Percentiles rank a stretch among this genome's conserved stretches.
Evolutionary conservation across 352 stramenopile genomes (phyloP).

Genomic region (Phytopythium helicoides): DNA sequence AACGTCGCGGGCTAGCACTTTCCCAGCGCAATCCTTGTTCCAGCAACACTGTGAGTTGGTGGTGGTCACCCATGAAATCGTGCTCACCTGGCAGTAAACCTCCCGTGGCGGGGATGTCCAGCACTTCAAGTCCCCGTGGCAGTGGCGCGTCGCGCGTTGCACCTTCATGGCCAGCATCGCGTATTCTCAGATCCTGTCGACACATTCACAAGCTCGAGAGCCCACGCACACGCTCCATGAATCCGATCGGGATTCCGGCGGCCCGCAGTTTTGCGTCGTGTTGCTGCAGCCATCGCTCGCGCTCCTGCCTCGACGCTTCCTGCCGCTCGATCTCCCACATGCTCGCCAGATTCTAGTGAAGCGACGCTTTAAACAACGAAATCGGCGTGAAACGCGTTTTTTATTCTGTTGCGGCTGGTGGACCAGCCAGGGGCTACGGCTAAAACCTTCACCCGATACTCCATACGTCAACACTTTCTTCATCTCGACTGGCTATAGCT

Average conservation of each 20-base stretch:
- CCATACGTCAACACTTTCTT: neutral
- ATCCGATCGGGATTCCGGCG: conserved; percentile 13
- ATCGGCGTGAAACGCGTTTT: no score
- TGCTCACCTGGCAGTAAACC: conserved; percentile 31
- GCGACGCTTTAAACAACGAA: no score
- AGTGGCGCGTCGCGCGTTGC: conserved; percentile 20
- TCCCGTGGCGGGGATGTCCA: conserved; percentile 21
- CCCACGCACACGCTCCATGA: conserved; percentile 22
- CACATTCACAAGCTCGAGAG: no score
- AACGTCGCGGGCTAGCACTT: conserved; percentile 21
- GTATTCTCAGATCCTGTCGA: no score
- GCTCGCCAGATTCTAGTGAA: neutral
- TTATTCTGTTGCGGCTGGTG: no score
- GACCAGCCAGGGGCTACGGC: no score
- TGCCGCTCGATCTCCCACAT: conserved; percentile 14
- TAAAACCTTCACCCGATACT: no score
- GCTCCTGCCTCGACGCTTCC: conserved; percentile 10
- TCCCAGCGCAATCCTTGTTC: conserved; percentile 26
- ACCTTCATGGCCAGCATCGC: conserved; percentile 13
- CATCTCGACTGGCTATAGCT: neutral
- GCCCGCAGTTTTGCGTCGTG: conserved; percentile 8
- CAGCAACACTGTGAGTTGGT: no score
- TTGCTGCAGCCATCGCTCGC: conserved; percentile 8
- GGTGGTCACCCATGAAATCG: neutral
- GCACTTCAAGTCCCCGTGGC: conserved; percentile 14